phyloP scores from a whole-genome alignment of 2,329 filamentous ascomycete species.

The Alternaria rosae region DNA sequence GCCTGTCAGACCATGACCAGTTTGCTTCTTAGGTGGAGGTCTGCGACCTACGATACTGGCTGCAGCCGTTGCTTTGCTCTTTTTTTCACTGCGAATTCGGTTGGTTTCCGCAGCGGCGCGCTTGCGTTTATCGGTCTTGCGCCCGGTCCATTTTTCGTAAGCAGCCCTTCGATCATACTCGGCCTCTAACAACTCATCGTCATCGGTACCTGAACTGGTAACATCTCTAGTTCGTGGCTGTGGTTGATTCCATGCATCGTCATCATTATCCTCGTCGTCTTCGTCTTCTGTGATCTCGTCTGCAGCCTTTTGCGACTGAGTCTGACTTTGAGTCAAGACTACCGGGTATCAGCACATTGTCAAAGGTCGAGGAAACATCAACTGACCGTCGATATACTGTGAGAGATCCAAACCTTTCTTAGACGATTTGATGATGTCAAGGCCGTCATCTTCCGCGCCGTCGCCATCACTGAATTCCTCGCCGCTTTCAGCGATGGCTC shows the following conservation, averaged over 20 bases:
- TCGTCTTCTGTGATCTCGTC: neutral
- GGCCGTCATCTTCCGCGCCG: conserved; percentile 47
- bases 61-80: conserved; percentile 53
- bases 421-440: conserved; percentile 51
- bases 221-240: neutral
- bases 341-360: conserved; percentile 11
- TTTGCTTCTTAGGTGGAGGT: conserved; percentile 27
- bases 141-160: conserved; percentile 71
- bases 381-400: conserved; percentile 44
- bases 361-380: neutral
- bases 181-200: conserved; percentile 56
- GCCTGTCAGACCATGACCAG: conserved; percentile 11
- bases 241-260: neutral
- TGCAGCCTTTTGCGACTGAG: conserved; percentile 28
- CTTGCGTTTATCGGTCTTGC: conserved; percentile 63
- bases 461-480: conserved; percentile 39
- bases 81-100: conserved; percentile 57
- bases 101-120: conserved; percentile 58
- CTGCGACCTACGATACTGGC: conserved; percentile 54
- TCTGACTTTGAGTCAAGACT: conserved; percentile 39
- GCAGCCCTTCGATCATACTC: conserved; percentile 60
- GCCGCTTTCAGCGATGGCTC: conserved; percentile 39
- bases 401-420: conserved; percentile 44
- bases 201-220: conserved; percentile 15
- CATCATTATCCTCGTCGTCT: conserved; percentile 19